phyloP scores from a whole-genome alignment of 2,329 filamentous ascomycete species.

The Epichloe brachyelytri region DNA sequence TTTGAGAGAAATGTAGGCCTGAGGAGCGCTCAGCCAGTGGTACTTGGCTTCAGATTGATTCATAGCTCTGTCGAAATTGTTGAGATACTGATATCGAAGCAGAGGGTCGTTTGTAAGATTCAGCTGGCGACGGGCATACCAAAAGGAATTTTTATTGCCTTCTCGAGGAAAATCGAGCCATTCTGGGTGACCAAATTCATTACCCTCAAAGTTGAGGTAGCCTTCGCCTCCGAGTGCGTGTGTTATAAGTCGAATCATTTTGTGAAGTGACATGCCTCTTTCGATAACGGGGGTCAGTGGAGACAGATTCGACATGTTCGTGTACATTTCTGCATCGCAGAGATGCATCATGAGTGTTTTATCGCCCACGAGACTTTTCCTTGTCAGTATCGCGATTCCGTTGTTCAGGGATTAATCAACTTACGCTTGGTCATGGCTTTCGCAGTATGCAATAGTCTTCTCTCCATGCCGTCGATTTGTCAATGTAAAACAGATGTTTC shows the following conservation, averaged over 20 bases:
- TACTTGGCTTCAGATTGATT: constrained; percentile 78
- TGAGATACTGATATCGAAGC: constrained; percentile 80
- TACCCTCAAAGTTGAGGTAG: constrained; percentile 97
- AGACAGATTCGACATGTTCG: constrained; percentile 81
- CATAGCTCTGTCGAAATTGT: constrained; percentile 89
- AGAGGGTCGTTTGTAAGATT: constrained; percentile 80
- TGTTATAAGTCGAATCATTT: constrained; percentile 91
- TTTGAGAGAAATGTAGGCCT: constrained; percentile 90
- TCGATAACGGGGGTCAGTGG: constrained; percentile 82
- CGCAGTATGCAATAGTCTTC: constrained; percentile 95
- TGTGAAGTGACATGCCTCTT: constrained; percentile 84
- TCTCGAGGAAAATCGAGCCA: constrained; percentile 97
- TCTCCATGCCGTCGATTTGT: constrained; percentile 90
- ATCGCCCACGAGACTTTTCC: constrained; percentile 72
- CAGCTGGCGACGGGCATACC: constrained; percentile 85
- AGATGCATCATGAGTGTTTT: constrained; percentile 98
- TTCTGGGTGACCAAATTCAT: constrained; percentile 96
- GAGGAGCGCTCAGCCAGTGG: constrained; percentile 74
- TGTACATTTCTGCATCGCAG: constrained; percentile 94
- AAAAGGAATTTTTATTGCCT: constrained; percentile 86
- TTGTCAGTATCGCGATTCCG: constrained; percentile 6
- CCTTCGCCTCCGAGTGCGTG: constrained; percentile 88
- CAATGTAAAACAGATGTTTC: constrained; percentile 70
- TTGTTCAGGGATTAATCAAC: constrained; percentile 20
- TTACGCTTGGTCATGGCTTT: constrained; percentile 95